Percentiles rank a stretch among this genome's conserved stretches.
phyloP scores from a whole-genome alignment of 305 asterid species.

The Fraxinus platypoda region DNA sequence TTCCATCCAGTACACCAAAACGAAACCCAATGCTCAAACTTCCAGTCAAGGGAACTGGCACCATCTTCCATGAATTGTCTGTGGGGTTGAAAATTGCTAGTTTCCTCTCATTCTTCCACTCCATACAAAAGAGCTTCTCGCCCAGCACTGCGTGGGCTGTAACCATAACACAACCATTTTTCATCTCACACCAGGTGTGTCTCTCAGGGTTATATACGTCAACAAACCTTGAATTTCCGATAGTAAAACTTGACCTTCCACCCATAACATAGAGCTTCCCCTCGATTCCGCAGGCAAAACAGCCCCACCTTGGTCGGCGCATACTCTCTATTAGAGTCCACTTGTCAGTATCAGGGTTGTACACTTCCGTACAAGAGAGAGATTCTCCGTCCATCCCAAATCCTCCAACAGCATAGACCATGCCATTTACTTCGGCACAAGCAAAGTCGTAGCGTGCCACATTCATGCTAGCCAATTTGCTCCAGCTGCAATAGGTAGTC shows the following conservation, averaged over 20 bases:
- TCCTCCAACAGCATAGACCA: slow-evolving; percentile 70
- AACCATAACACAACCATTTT: slow-evolving; percentile 84
- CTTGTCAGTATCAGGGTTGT: slow-evolving; percentile 55
- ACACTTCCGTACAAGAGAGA: slow-evolving; percentile 69
- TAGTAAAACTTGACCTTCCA: slow-evolving; percentile 77
- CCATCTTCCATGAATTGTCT: slow-evolving; percentile 67
- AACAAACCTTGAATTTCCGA: slow-evolving; percentile 65
- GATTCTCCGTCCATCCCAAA: slow-evolving; percentile 58
- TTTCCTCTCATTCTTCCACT: slow-evolving; percentile 78
- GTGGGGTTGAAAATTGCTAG: slow-evolving; percentile 51
- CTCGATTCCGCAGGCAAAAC: slow-evolving; percentile 69
- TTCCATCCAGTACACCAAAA: slow-evolving; percentile 61
- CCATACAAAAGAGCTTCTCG: slow-evolving; percentile 66
- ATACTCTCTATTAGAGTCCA: slow-evolving; percentile 71
- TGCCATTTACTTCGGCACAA: slow-evolving; percentile 69
- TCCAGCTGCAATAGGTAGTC: slow-evolving; percentile 55
- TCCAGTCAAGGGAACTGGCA: slow-evolving; percentile 58
- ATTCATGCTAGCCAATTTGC: slow-evolving; percentile 66
- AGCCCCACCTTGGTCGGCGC: slow-evolving; percentile 76
- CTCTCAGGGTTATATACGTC: slow-evolving; percentile 60
- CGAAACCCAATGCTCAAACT: slow-evolving; percentile 59
- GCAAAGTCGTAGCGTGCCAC: slow-evolving; percentile 81
- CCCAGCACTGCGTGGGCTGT: slow-evolving; percentile 75
- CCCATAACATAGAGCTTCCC: slow-evolving; percentile 85
- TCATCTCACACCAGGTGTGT: slow-evolving; percentile 59